Conservation (phyloP, 768 basidiomycete genomes). For the Omphalotus guepiniiformis region DNA sequence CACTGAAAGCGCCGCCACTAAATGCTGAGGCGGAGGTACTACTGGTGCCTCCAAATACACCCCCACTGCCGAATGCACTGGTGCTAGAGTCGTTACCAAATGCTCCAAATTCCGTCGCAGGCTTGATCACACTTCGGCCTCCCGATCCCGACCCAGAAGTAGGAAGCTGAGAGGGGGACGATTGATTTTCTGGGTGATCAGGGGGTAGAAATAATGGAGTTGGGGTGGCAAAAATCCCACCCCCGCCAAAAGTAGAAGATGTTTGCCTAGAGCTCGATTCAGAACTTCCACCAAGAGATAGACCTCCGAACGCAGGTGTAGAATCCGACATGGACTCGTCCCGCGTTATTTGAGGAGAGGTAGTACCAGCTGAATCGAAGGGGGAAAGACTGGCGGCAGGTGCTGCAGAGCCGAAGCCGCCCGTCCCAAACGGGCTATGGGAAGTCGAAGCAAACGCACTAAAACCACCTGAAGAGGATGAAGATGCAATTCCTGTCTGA, state of each 20-base stretch:
- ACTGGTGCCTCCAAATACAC: slow-evolving; percentile 30
- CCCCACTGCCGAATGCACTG: slow-evolving; percentile 13
- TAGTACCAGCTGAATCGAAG: slow-evolving; percentile 14
- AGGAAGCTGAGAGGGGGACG: slow-evolving; percentile 10
- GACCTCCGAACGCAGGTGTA: slow-evolving; percentile 33
- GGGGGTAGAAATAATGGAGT: slow-evolving; percentile 18
- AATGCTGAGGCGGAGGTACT: slow-evolving; percentile 21
- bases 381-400: slow-evolving; percentile 8
- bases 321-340: slow-evolving; percentile 44
- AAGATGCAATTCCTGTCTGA: slow-evolving; percentile 18
- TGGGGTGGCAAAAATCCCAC: slow-evolving; percentile 28
- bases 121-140: slow-evolving; percentile 23
- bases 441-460: slow-evolving; percentile 19
- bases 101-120: slow-evolving; percentile 31
- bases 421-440: slow-evolving; percentile 10
- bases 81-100: slow-evolving; percentile 11
- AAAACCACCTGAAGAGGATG: slow-evolving; percentile 16
- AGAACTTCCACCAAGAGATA: slow-evolving; percentile 30
- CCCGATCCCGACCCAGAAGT: slow-evolving; percentile 12
- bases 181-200: slow-evolving; percentile 19
- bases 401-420: slow-evolving; percentile 18
- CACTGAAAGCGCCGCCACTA: slow-evolving; percentile 30
- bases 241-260: slow-evolving; percentile 19
- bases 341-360: slow-evolving; percentile 31
- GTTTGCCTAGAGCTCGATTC: slow-evolving; percentile 21